These are phyloP conservation scores for Magnolia kwangsiensis DNA, from an alignment of 164 flowering plant genomes.

Conservation along the genomic window DNA sequence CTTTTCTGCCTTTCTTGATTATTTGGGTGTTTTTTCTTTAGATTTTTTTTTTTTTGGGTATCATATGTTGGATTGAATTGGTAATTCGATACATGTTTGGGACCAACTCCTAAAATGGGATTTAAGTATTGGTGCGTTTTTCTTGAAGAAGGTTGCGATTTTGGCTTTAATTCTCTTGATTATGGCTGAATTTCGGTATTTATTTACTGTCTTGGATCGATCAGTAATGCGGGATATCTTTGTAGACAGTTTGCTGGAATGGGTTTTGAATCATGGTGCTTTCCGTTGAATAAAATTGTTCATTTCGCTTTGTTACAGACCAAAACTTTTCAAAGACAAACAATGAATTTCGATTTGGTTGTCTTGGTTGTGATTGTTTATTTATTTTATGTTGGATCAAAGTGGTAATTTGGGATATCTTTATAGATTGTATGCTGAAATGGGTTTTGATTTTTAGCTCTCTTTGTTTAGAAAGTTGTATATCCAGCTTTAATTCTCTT, in stretches of 20 bases:
- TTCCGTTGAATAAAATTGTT: background rate
- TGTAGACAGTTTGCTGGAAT: background rate
- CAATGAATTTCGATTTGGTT: no score
- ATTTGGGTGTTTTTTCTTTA: background rate
- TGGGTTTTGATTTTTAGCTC: no score
- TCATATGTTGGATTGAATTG: background rate
- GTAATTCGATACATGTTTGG: background rate
- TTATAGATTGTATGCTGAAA: no score
- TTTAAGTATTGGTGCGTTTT: background rate
- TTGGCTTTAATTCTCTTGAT: background rate
- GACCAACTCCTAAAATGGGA: background rate
- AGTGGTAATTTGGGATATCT: no score
- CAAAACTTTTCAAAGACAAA: no score
- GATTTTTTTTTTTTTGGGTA: background rate
- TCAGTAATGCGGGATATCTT: background rate
- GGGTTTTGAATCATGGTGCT: constrained; percentile 1
- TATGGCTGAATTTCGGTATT: background rate
- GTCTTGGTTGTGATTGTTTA: background rate
- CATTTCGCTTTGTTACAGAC: no score
- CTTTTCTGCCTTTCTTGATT: background rate
- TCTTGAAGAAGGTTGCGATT: background rate
- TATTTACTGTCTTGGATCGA: background rate
- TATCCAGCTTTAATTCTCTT: no score
- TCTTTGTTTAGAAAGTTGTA: no score
- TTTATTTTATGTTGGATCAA: no score